Evolutionary conservation across 2,329 filamentous ascomycete species (phyloP).

Genomic region (Hypoxylon rubiginosum): DNA sequence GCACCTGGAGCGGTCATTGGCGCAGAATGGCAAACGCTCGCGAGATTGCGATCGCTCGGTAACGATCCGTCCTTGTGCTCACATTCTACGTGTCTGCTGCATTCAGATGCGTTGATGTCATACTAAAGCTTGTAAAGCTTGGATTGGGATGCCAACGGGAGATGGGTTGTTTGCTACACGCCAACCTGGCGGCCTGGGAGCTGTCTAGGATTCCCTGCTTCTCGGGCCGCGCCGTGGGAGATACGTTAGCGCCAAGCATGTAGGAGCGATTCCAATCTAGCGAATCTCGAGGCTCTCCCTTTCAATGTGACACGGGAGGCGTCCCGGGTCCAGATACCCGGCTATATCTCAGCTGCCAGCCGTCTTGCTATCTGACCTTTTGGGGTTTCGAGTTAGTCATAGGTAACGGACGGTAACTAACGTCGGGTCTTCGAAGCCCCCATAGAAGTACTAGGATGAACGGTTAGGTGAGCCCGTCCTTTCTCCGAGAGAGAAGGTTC

Average conservation of each 20-base stretch:
- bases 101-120: conserved; percentile 2
- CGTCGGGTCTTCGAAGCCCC: conserved; percentile 19
- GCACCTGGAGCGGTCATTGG: conserved; percentile 4
- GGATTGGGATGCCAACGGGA: conserved; percentile 25
- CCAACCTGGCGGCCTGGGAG: neutral
- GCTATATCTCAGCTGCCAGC: conserved; percentile 24
- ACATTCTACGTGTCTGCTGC: conserved; percentile 16
- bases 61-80: conserved; percentile 28
- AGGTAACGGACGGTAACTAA: conserved; percentile 28
- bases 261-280: conserved; percentile 9
- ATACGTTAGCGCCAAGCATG: conserved; percentile 23
- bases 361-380: conserved; percentile 8
- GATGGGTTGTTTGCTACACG: conserved; percentile 35
- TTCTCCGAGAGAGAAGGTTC: conserved; percentile 4
- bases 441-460: conserved; percentile 17
- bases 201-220: conserved; percentile 6
- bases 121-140: neutral
- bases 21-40: conserved; percentile 23
- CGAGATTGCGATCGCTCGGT: conserved; percentile 34
- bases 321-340: conserved; percentile 26
- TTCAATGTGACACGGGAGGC: conserved; percentile 25
- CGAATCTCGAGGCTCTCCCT: conserved; percentile 26
- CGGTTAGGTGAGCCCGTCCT: conserved; percentile 14
- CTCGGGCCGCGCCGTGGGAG: conserved; percentile 38
- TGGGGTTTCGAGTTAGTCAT: conserved; percentile 19